phyloP scores from a whole-genome alignment of 306 rosid species.

The Prunus mira region DNA sequence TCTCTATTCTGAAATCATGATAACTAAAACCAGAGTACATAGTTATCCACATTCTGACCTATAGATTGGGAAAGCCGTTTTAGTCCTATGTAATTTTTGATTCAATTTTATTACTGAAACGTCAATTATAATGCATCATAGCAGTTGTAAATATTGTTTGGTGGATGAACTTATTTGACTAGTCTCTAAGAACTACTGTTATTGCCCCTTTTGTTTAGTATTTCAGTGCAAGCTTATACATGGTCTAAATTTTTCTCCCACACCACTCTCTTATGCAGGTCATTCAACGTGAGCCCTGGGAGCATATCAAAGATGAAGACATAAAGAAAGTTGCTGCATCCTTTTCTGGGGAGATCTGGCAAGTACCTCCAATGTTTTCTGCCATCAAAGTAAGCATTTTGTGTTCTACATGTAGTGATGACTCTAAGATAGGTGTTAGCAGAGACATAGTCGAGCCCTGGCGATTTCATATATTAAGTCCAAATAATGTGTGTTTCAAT shows the following conservation, averaged over 20 bases:
- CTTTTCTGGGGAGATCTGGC: conserved; percentile 95
- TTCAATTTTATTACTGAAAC: neutral
- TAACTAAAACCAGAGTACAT: neutral
- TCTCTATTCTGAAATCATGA: neutral
- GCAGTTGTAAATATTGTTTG: neutral
- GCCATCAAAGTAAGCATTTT: conserved; percentile 81
- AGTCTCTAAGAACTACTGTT: neutral
- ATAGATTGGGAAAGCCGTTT: neutral
- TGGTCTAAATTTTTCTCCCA: conserved; percentile 19
- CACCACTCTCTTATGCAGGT: conserved; percentile 52
- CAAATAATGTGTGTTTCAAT: neutral
- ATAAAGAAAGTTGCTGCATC: conserved; percentile 64
- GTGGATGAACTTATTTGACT: neutral
- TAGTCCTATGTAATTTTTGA: neutral
- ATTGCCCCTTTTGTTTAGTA: neutral
- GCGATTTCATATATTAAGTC: neutral
- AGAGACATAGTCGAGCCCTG: neutral
- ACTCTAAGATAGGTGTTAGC: neutral
- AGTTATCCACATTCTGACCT: neutral
- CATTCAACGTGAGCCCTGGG: conserved; percentile 99
- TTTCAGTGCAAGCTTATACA: neutral
- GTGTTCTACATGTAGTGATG: neutral
- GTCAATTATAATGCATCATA: neutral
- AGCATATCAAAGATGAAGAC: conserved; percentile 91
- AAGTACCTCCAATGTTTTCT: conserved; percentile 99